These are phyloP conservation scores for Aspergillus pseudoterreus DNA, from an alignment of 2,329 filamentous ascomycete genomes.

Conservation along the genomic window DNA sequence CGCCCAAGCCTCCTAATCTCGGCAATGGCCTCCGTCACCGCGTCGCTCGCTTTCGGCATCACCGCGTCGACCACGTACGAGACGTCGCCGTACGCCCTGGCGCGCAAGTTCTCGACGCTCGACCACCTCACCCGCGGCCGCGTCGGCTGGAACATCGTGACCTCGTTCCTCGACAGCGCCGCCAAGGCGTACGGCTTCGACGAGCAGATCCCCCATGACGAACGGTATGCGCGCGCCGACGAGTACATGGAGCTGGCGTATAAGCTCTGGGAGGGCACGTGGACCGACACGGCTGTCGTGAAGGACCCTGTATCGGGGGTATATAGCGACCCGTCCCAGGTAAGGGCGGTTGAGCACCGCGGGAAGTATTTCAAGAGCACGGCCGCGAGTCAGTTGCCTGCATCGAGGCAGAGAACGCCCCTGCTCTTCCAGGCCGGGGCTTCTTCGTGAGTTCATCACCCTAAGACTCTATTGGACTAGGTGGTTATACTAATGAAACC, in stretches of 20 bases:
- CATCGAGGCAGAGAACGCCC: slow-evolving; percentile 38
- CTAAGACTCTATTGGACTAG: no score
- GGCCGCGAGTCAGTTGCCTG: slow-evolving; percentile 34
- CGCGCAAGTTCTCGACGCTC: slow-evolving; percentile 49
- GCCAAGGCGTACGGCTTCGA: slow-evolving; percentile 41
- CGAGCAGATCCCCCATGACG: slow-evolving; percentile 42
- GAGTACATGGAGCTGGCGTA: slow-evolving; percentile 42
- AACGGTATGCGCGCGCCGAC: slow-evolving; percentile 43
- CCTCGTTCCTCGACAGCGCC: slow-evolving; percentile 41
- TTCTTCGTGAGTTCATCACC: slow-evolving; percentile 20
- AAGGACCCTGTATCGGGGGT: slow-evolving; percentile 9
- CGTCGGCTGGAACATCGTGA: slow-evolving; percentile 50
- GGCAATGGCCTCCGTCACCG: slow-evolving; percentile 43
- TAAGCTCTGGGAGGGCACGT: slow-evolving; percentile 51
- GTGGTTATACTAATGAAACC: no score
- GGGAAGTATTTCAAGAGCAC: slow-evolving; percentile 33
- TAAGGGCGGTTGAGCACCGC: slow-evolving; percentile 28
- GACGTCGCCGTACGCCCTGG: slow-evolving; percentile 47
- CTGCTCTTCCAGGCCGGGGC: slow-evolving; percentile 44
- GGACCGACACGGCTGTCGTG: slow-evolving; percentile 36
- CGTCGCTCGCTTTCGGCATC: slow-evolving; percentile 45
- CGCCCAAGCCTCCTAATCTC: slow-evolving; percentile 28
- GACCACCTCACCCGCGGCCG: slow-evolving; percentile 49
- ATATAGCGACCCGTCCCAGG: slow-evolving; percentile 13
- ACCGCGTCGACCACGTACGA: slow-evolving; percentile 53